Evolutionary conservation across 1,139 yeast species (phyloP), one percentile per base, ranked within the genome.

Genomic region (Casaregolazyma lundiana): DNA sequence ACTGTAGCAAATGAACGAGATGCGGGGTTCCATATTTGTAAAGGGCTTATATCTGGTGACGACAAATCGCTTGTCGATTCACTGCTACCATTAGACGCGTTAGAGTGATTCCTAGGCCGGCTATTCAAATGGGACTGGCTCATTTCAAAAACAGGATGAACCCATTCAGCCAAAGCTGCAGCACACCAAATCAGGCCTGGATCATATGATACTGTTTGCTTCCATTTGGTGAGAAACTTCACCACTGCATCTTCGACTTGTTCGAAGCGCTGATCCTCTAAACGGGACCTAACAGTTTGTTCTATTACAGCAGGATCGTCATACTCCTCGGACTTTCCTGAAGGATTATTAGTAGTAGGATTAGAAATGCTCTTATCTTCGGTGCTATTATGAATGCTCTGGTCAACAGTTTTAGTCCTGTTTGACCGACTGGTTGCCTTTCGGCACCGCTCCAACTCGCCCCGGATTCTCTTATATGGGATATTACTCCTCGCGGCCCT

Each of bases 171-270:
- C 45, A 90, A 69, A 7, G 89, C 89, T 39, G 87, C 68, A 0
- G 96, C 97, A 18, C 86, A 78, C 95, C 96, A 89, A 1, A 92
- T 75, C 59, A 88, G 72, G 0, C 94, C 89, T 43, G 83, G 76
- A 63, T 87, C 95, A 62, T 89, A 90, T 52, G 82, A 82, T 49
- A 86, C 76, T 50, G 82, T 73, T 37, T 75, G 72, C 7, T 95
- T 89, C 95, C 96, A 89, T 67, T 86, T 86, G 18, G 67, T 66
- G 42, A 84, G 67, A 60, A 89, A 90, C 50, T 75, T 75, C 43
- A 73, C 62, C 15, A 89, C 75, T 1, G 96, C 75, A 34, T 70
- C 69, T 57, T 83, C 83, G 50, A 88, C 68, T 1, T 73, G 68
- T 17, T 75, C 75, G 50, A 82, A 75, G 26, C 54, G 48, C 32